Conservation (phyloP, 179 eudicot genomes). For the Amaranthus tricolor region DNA sequence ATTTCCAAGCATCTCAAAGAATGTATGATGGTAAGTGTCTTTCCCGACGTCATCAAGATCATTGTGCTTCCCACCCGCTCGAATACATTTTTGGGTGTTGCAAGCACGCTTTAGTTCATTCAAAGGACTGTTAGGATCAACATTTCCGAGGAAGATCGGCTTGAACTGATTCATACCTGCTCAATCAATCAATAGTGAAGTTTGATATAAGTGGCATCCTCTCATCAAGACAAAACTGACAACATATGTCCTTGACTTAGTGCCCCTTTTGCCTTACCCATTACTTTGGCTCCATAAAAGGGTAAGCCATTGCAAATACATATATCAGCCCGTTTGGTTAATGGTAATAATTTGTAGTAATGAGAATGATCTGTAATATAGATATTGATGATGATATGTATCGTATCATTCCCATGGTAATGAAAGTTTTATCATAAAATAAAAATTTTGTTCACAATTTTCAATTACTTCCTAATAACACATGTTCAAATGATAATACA, state of each 20-base stretch:
- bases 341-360: too few species aligned
- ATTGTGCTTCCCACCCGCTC: conserved; percentile 98
- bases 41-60: conserved; percentile 99
- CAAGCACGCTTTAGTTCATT: conserved; percentile 85
- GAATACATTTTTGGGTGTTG: conserved; percentile 93
- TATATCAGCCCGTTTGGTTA: too few species aligned
- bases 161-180: conserved; percentile 97
- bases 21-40: conserved; percentile 96
- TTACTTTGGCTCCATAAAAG: too few species aligned
- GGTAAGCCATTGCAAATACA: too few species aligned
- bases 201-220: not conserved
- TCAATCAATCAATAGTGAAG: conserved; percentile 11
- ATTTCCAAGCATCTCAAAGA: conserved; percentile 98
- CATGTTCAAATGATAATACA: too few species aligned
- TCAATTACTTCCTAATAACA: too few species aligned
- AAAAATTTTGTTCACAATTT: too few species aligned
- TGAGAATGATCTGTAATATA: too few species aligned
- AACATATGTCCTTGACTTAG: conserved; percentile 1
- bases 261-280: too few species aligned
- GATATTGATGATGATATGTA: too few species aligned
- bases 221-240: not conserved
- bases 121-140: conserved; percentile 79
- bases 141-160: conserved; percentile 90
- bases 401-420: too few species aligned
- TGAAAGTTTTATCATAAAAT: too few species aligned